These are phyloP conservation scores for Aspergillus sp. DNA, from an alignment of 2,329 filamentous ascomycete genomes.

Conservation along the genomic window DNA sequence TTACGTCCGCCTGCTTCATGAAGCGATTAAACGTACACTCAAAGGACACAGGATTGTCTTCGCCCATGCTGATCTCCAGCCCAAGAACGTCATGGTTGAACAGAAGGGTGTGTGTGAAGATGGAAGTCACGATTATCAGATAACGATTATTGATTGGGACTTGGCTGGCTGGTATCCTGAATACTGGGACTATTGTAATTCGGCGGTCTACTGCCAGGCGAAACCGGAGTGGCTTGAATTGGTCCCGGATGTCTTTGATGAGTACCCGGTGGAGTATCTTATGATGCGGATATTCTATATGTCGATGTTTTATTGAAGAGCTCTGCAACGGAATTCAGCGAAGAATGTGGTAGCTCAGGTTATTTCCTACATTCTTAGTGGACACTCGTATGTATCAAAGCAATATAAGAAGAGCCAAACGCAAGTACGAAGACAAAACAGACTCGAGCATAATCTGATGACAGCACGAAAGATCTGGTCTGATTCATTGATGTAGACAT, in stretches of 20 bases:
- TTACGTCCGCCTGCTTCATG: slow-evolving; percentile 18
- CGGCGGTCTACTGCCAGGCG: slow-evolving; percentile 16
- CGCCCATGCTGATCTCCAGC: slow-evolving; percentile 20
- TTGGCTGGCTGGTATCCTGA: slow-evolving; percentile 21
- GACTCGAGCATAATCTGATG: too few relatives aligned
- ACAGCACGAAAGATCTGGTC: too few relatives aligned
- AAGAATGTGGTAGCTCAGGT: too few relatives aligned
- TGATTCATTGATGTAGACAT: too few relatives aligned
- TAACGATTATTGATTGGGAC: slow-evolving; percentile 20
- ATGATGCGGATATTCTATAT: slow-evolving; percentile 12
- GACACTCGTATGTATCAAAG: too few relatives aligned
- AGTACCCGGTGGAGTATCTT: slow-evolving; percentile 19
- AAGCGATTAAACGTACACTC: slow-evolving; percentile 20
- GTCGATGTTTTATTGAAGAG: slow-evolving; percentile 14
- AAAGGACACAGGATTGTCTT: slow-evolving; percentile 19
- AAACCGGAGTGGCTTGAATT: slow-evolving; percentile 21
- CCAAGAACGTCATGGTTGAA: slow-evolving; percentile 22
- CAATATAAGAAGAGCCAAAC: too few relatives aligned
- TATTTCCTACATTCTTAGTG: too few relatives aligned
- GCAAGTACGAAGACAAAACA: too few relatives aligned
- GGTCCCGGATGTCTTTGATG: slow-evolving; percentile 16
- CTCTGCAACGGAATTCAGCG: too few relatives aligned
- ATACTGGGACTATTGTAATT: slow-evolving; percentile 24
- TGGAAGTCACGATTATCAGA: slow-evolving; percentile 7
- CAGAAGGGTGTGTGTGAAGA: slow-evolving; percentile 7